Conservation (phyloP, 2,329 filamentous ascomycete genomes). For the Sphaerulina vaccinii region DNA sequence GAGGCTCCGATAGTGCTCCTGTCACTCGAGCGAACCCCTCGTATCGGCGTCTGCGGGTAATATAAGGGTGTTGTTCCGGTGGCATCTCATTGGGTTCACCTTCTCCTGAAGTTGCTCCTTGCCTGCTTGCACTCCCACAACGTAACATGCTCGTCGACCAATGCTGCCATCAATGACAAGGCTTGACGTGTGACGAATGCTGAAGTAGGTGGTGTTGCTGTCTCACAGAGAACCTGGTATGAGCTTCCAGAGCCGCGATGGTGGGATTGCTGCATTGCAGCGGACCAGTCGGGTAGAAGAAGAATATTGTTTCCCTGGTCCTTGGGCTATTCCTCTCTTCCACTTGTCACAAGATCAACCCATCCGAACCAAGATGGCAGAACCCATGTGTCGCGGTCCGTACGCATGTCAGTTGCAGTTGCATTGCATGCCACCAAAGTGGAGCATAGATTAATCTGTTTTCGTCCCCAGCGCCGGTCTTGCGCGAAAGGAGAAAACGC, state of each 20-base stretch:
- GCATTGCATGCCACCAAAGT: conserved; percentile 13
- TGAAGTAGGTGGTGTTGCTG: conserved; percentile 12
- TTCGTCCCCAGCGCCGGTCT: conserved; percentile 20
- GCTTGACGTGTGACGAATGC: conserved; percentile 22
- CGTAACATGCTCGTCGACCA: conserved; percentile 24
- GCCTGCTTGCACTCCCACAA: conserved; percentile 21
- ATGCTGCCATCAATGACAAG: conserved; percentile 21
- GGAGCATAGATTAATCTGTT: conserved; percentile 25
- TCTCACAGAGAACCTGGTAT: conserved; percentile 10
- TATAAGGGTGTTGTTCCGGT: neutral
- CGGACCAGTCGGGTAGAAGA: conserved; percentile 19
- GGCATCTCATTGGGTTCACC: neutral
- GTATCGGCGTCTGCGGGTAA: neutral
- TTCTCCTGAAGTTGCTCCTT: conserved; percentile 11
- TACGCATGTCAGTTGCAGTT: conserved; percentile 17
- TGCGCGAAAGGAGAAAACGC: conserved; percentile 24
- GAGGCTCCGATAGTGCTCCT: neutral
- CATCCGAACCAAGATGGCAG: conserved; percentile 27
- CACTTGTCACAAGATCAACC: conserved; percentile 15
- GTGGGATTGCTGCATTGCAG: conserved; percentile 22
- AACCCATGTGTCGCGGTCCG: conserved; percentile 19
- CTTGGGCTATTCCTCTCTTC: conserved; percentile 15
- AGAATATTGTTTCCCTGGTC: conserved; percentile 19
- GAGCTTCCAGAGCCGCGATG: conserved; percentile 18
- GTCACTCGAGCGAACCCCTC: neutral